Evolutionary conservation across 2,329 filamentous ascomycete species (phyloP), one percentile per base, ranked within the genome.

Genomic region (Xylaria hypoxylon): DNA sequence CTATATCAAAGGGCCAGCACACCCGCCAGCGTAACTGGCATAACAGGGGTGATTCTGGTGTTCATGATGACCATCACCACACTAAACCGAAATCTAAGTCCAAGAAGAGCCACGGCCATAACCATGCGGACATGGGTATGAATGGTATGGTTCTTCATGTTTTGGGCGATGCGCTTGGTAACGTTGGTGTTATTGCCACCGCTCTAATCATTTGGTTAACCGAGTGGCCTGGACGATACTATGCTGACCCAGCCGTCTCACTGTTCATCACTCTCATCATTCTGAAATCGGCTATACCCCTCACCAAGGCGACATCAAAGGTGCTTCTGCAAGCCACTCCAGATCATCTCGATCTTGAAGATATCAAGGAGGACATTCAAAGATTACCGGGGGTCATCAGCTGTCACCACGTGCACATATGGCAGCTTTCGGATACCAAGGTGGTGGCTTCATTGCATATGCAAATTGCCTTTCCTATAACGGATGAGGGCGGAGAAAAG

Each of bases 401-500:
- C 77, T 97, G 94, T 76, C 96, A 99, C 80, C 95, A 99, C 78
- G 86, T 99, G 24, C 96, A 99, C 78, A 94, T 99, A 68, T 99
- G 96, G 96, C 95, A 98, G 79, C 87, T 99, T 38, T 97, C 92
- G 17, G 95, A 98, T 77, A 96, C 94, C 59, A 97, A 97, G 82
- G 85, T 97, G 38, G 91, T 99, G 42, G 95, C 96, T 13, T 96
- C 92, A 11, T 88, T 99, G 80, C 96, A 99, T 77, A 90, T 99
- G 50, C 93, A 97, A 78, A 91, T 99, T 24, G 89, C 90, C 52
- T 97, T 97, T 78, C 92, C 94, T 72, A 94, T 97, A 78, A 90
- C 94, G 76, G 92, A 92, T 55, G 89, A 94, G 72, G 91, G 91
- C 47, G 88, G 87, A 45, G 86, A 87, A 75, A 89, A 90, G 74